Base-by-base conservation (phyloP, 2,329 filamentous ascomycete species). In the Ceratocystis colombiana region DNA sequence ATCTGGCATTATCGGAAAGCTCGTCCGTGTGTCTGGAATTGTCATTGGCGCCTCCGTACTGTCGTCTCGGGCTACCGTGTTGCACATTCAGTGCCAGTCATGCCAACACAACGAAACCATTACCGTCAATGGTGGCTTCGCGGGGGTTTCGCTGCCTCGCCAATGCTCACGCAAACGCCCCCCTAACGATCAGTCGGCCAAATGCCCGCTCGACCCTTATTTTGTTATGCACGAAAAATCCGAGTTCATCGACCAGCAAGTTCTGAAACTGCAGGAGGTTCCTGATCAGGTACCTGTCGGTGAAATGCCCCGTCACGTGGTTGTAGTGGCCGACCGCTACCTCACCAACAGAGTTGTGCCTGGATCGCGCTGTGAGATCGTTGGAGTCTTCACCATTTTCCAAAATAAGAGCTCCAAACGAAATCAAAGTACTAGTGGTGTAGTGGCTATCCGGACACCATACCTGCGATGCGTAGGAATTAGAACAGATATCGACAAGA, bases 341-440 rank as follows among this genome's bases (percentile, higher is more conserved):
- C 80, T 99, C 61, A 94, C 93, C 10, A 99, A 99, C 74, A 85
- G 91, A 64, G 94, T 99, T 2, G 92, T 99, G 2, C 94, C 94
- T 5, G 94, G 94, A 37, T 95, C 93, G 63, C 84, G 93, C 74
- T 99, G 94, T 75, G 96, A 91, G 2, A 83, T 99, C 20, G 97
- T 94, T 84, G 94, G 94, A 22, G 90, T 99, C 44, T 99, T 96
- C 78, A 96, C 93, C 37, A 97, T 97, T 73, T 99, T 96, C 76
- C 90, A 96, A 75, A 88, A 88, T 71, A 97, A 97, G 76, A 88
- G 87, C 50, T 25, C 22, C 33, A 88, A 84, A 53, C 95, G 92
- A 75, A 88, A 87, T 71, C 85, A 84, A 3, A 84, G 82, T 20
- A 84, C 82, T 1, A 87, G 86, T 64, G 88, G 88, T 1, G 94